Evolutionary conservation across 139 green algal genomes (phyloP), one percentile per base, ranked within the genome.

Genomic region (Coelastrella sp.): DNA sequence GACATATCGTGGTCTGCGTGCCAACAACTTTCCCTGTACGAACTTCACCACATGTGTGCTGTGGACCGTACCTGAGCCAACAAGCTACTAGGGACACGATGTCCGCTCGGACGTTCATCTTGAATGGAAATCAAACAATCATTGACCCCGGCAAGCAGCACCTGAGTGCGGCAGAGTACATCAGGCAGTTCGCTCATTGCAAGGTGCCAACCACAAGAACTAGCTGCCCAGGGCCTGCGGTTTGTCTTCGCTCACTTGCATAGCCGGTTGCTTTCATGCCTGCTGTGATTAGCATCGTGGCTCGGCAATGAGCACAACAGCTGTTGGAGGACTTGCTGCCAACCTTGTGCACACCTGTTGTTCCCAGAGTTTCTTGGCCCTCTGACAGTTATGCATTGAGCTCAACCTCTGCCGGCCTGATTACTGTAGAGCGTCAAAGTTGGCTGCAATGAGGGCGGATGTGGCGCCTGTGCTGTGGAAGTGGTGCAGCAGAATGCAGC

Each of bases 391-490:
- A 19, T 23, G 16, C 20, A 19, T 20, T 22, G 6, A 19, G 22
- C 65, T n/a, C 77, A 64, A 32, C 64, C 7, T 11, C 60, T 75
- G 61, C 22, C 47, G 61, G 19, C 5, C 11, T 54, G 4, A 7
- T 57, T n/a, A 78, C 10, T 73, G 61, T 92, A 94, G 92, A 90
- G 89, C 54, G 88, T 92, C 11, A 95, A 96, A 47, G 68, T 96
- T 22, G 76, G 75, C 0, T 97, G 95, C 61, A 91, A 83, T 6
- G 92, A 96, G 87, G 96, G 96, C 20, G 94, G 94, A 22, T 97
- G 96, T 71, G 96, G 96, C 4, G 92, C 94, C 0, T 97, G 96
- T 87, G 89, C 95, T 5, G 94, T 97, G 7, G 75, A 94, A 7
- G 64, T 96, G 17, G n/a, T 65, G 32, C 20, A 64, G 17, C 23